Conservation (phyloP, 768 basidiomycete genomes). For the Xerocomellus dryophilus region DNA sequence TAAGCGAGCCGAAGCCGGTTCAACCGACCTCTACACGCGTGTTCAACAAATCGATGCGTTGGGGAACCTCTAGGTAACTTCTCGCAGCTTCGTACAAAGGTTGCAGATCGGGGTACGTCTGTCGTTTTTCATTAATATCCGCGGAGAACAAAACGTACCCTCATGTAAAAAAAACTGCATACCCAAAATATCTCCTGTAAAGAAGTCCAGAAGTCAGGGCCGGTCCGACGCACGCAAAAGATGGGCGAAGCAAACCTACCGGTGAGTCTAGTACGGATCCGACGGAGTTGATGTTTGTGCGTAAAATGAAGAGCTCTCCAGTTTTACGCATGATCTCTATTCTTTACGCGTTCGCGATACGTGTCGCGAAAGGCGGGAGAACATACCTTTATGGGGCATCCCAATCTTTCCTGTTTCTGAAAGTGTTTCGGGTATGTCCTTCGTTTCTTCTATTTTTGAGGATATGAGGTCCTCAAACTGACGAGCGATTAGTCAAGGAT, state of each 20-base stretch:
- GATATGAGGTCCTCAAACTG: slow-evolving; percentile 93
- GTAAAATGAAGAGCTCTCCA: slow-evolving; percentile 87
- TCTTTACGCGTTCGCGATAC: slow-evolving; percentile 14
- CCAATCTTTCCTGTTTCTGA: slow-evolving; percentile 94
- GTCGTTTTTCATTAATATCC: slow-evolving; percentile 19
- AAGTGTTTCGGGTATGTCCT: slow-evolving; percentile 90
- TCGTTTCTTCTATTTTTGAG: slow-evolving; percentile 92
- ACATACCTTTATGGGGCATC: slow-evolving; percentile 74
- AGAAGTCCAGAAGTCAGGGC: background rate
- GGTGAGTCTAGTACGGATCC: slow-evolving; percentile 97
- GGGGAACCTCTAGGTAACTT: slow-evolving; percentile 92
- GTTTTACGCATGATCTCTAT: slow-evolving; percentile 97
- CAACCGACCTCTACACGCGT: slow-evolving; percentile 81
- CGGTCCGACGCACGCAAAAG: background rate
- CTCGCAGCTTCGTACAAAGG: slow-evolving; percentile 92
- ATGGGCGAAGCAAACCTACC: slow-evolving; percentile 42
- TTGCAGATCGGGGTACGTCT: slow-evolving; percentile 94
- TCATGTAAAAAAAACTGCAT: slow-evolving; percentile 27
- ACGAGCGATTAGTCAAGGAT: background rate
- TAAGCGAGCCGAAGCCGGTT: slow-evolving; percentile 9
- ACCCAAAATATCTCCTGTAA: slow-evolving; percentile 92
- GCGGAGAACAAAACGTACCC: slow-evolving; percentile 10
- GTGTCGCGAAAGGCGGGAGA: background rate
- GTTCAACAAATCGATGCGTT: slow-evolving; percentile 89
- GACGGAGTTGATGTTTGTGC: slow-evolving; percentile 93